These are phyloP conservation scores for Alternaria triticimaculans DNA, from an alignment of 2,329 filamentous ascomycete genomes.

Conservation along the genomic window DNA sequence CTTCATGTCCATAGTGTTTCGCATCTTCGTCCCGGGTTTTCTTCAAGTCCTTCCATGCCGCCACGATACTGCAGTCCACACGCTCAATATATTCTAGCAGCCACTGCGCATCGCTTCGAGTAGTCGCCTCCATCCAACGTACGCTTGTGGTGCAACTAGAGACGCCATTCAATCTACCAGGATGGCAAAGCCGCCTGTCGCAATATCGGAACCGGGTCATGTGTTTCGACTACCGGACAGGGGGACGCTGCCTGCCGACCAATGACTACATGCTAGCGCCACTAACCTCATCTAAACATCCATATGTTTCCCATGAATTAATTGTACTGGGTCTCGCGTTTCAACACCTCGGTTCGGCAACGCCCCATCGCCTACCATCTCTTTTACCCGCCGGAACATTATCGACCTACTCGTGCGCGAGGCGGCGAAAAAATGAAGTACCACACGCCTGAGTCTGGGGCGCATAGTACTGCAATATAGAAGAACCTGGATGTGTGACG, in stretches of 20 bases:
- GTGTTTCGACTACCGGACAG: conserved; percentile 23
- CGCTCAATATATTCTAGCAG: background rate
- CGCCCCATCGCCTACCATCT: conserved; percentile 4
- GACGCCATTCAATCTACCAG: conserved; percentile 4
- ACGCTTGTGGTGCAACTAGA: background rate
- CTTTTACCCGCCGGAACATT: conserved; percentile 32
- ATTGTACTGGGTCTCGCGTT: conserved; percentile 13
- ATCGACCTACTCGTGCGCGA: background rate
- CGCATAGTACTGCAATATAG: conserved; percentile 8
- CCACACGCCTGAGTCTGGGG: conserved; percentile 5
- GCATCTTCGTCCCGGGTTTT: background rate
- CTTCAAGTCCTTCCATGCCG: background rate
- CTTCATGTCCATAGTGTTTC: conserved; percentile 1
- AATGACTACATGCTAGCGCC: conserved; percentile 8
- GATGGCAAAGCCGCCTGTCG: background rate
- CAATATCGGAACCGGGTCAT: conserved; percentile 22
- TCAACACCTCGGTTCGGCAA: conserved; percentile 17
- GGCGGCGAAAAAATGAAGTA: conserved; percentile 9
- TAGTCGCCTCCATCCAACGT: background rate
- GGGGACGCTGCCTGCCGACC: background rate
- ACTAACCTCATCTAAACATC: conserved; percentile 17
- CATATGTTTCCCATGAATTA: conserved; percentile 22
- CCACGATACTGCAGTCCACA: background rate
- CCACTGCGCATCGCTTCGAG: background rate
- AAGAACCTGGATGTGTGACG: background rate